Conservation (phyloP, 2,329 filamentous ascomycete genomes). For the Colletotrichum magnum region DNA sequence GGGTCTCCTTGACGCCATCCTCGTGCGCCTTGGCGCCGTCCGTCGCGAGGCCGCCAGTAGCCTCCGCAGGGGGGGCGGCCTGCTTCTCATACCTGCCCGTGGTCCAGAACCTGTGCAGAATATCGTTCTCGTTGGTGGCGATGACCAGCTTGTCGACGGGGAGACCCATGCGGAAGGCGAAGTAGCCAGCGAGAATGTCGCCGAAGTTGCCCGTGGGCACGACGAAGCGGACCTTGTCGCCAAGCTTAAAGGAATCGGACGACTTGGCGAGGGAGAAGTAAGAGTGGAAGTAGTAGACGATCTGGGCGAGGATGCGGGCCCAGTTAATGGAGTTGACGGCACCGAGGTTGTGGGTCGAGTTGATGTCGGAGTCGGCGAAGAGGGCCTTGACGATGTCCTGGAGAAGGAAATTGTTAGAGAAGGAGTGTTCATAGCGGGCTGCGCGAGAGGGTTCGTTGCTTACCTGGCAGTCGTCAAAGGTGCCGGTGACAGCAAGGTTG, state of each 20-base stretch:
- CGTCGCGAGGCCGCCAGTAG: slow-evolving; percentile 74
- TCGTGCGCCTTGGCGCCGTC: slow-evolving; percentile 75
- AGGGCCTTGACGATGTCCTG: slow-evolving; percentile 94
- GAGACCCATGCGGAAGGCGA: slow-evolving; percentile 90
- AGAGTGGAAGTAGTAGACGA: slow-evolving; percentile 95
- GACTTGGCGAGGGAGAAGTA: slow-evolving; percentile 85
- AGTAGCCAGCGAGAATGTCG: slow-evolving; percentile 93
- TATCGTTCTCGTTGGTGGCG: slow-evolving; percentile 98
- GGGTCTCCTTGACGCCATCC: slow-evolving; percentile 88
- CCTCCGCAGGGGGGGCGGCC: slow-evolving; percentile 69
- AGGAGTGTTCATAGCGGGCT: not conserved
- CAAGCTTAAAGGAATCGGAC: slow-evolving; percentile 70
- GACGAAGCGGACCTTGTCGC: slow-evolving; percentile 84
- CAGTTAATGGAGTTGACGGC: slow-evolving; percentile 99
- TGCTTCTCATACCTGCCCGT: slow-evolving; percentile 92
- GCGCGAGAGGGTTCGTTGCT: slow-evolving; percentile 23
- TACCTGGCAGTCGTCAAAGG: slow-evolving; percentile 96
- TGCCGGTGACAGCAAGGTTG: slow-evolving; percentile 90
- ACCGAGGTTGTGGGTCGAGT: slow-evolving; percentile 85
- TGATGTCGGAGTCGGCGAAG: slow-evolving; percentile 88
- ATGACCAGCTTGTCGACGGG: slow-evolving; percentile 91
- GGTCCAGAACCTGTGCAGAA: slow-evolving; percentile 95
- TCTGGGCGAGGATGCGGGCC: slow-evolving; percentile 94
- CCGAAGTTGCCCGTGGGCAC: slow-evolving; percentile 98
- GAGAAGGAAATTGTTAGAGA: slow-evolving; percentile 7